Base-by-base conservation (phyloP, 208 protist species). In the Crithidia thermophila region DNA sequence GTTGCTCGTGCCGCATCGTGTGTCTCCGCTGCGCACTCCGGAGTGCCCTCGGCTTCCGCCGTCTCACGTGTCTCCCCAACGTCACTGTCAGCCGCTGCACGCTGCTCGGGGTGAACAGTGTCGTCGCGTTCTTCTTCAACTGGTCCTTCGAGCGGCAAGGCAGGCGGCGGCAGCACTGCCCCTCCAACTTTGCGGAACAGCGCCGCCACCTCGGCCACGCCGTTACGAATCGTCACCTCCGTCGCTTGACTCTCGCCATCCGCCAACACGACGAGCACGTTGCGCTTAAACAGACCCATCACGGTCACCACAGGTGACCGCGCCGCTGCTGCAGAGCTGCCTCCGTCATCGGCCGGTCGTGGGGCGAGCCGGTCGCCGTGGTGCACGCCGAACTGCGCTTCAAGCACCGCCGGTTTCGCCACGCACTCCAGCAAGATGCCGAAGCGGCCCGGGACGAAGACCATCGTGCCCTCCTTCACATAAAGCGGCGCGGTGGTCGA, bases 271-370 rank as follows among this genome's bases (percentile, higher is more conserved):
- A 88, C 47, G 21, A 88, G 63, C 53, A 74, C 69, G 39, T 55
- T 72, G 10, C 78, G 72, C 39, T 67, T 65, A 49, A 68, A 57
- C n/a, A 80, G 47, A 4, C 85, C 85, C 61, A 90, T 60, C 37
- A 86, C 77, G 2, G 49, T 75, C 51, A 56, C 52, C 50, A 33
- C 1, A 9, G 45, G 39, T 0, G 59, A 5, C 27, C 37, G 0
- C 20, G 67, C 16, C 25, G 18, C 8, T 34, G 27, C 27, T n/a
- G 46, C 14, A 28, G n/a, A n/a, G n/a, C n/a, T n/a, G n/a, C n/a
- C n/a, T n/a, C n/a, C n/a, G n/a, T n/a, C n/a, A n/a, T n/a, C n/a
- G n/a, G n/a, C n/a, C n/a, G n/a, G n/a, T n/a, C 70, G 71, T 8
- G 60, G 49, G 33, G 69, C 40, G 14, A 86, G 65, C 9, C 67